Evolutionary conservation across 2,329 filamentous ascomycete genomes (phyloP).

Genomic region (Pyrenophora graminea): DNA sequence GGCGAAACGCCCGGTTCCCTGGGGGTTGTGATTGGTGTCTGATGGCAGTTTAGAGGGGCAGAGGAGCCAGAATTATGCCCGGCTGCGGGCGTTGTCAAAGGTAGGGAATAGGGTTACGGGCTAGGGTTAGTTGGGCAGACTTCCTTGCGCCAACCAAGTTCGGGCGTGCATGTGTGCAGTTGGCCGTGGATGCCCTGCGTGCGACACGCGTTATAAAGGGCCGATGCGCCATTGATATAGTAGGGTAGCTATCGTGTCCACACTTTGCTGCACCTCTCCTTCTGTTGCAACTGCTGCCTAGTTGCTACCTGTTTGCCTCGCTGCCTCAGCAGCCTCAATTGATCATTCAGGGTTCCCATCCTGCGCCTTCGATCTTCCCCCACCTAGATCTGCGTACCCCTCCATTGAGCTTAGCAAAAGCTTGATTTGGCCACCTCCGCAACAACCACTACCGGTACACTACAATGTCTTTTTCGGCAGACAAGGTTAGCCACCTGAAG

Average conservation of each 20-base stretch:
- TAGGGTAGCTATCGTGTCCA: too few relatives aligned
- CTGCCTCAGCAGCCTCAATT: not conserved
- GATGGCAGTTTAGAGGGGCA: not conserved
- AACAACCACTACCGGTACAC: not conserved
- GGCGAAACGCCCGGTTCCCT: not conserved
- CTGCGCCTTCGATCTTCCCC: not conserved
- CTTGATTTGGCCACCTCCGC: slow-evolving; percentile 9
- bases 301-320: not conserved
- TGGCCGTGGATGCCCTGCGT: slow-evolving; percentile 1
- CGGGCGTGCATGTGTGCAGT: not conserved
- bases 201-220: not conserved
- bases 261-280: too few relatives aligned
- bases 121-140: too few relatives aligned
- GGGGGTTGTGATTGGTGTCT: not conserved
- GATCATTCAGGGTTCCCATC: not conserved
- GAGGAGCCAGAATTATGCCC: not conserved
- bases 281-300: too few relatives aligned
- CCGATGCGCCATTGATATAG: too few relatives aligned
- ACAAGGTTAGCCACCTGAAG: slow-evolving; percentile 40
- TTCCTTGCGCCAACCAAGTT: not conserved
- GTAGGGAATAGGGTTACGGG: not conserved
- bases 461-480: slow-evolving; percentile 45
- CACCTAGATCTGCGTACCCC: slow-evolving; percentile 8
- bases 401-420: slow-evolving; percentile 18
- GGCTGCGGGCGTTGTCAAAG: not conserved